Base-by-base conservation (phyloP, 768 basidiomycete genomes). In the Collybiopsis luxurians region DNA sequence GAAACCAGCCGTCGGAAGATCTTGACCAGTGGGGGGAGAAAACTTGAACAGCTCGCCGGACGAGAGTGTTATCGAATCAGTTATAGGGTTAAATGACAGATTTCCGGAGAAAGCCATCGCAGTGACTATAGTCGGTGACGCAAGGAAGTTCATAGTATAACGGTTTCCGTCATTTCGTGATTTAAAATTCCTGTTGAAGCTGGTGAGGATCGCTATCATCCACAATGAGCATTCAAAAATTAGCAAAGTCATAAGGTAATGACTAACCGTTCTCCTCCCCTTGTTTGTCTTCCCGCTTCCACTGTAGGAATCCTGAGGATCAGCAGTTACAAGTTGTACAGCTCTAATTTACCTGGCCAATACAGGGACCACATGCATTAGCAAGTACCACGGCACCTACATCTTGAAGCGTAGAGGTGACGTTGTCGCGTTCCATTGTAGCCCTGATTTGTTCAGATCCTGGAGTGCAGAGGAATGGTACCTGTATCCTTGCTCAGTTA, bases 301-400 rank as follows among this genome's bases (percentile, higher is more conserved):
- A 99, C 85, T 93, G 53, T 26, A 53, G 58, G 4, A 31, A 60
- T 24, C 61, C 59, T 51, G 44, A 57, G 40, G 27, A 13, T 24
- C 27, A 11, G 10, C 10, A 36, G 55, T 45, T 39, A 26, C 28
- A 28, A 42, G 3, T 4, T 12, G 13, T 28, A 50, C 45, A 47
- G 7, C 24, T 43, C 53, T 34, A 26, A 61, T 75, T 31, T 62
- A 87, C 90, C 74, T 98, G 96, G 45, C 97, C 97, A 63, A 98
- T 99, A 69, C 97, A 99, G 24, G 97, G 97, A 51, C 97, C 97
- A 63, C 97, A 99, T 2, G 97, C 97, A 70, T 99, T 99, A 5
- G 97, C 95, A 34, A 99, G 79, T 23, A 99, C 96, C 51, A 87
- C 79, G 2, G 91, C 97, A n/a, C 97, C 97, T 52, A 98, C 90